phyloP scores from a whole-genome alignment of 768 basidiomycete species.

The Leucocoprinus birnbaumii region DNA sequence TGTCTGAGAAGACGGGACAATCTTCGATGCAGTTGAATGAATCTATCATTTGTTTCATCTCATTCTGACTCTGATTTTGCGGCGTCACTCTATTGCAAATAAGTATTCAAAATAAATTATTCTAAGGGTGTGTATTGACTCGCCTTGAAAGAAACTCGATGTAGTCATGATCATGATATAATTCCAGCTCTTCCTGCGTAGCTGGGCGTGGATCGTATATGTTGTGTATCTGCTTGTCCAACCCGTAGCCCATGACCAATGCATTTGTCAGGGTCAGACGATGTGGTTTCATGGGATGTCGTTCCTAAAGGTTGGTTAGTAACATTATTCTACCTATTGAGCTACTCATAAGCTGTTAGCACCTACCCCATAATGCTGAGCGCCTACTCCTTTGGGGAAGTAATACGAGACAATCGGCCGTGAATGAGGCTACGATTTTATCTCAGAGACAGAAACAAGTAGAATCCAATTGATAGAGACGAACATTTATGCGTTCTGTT shows the following conservation, averaged over 20 bases:
- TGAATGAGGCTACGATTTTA: conserved; percentile 56
- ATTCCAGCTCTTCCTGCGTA: conserved; percentile 84
- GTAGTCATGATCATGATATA: conserved; percentile 94
- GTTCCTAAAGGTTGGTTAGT: conserved; percentile 56
- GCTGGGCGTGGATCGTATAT: conserved; percentile 89
- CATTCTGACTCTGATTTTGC: conserved; percentile 55
- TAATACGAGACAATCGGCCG: conserved; percentile 94
- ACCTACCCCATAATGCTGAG: conserved; percentile 93
- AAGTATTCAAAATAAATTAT: neutral
- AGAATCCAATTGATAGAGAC: conserved; percentile 19
- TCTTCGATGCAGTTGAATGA: conserved; percentile 95
- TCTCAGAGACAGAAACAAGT: neutral
- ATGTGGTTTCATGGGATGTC: conserved; percentile 98
- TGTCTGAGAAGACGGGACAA: conserved; percentile 92
- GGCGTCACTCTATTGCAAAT: conserved; percentile 85
- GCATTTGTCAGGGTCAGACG: conserved; percentile 94
- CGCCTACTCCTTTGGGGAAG: conserved; percentile 90
- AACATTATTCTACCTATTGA: neutral
- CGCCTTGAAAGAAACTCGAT: conserved; percentile 93
- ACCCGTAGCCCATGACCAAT: conserved; percentile 91
- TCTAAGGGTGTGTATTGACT: conserved; percentile 17
- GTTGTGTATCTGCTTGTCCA: conserved; percentile 92
- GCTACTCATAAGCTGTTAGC: neutral
- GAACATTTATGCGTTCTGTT: conserved; percentile 74
- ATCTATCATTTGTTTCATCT: conserved; percentile 77